Evolutionary conservation across 768 basidiomycete species (phyloP), one percentile per base, ranked within the genome.

Genomic region (Agaricus blazei): DNA sequence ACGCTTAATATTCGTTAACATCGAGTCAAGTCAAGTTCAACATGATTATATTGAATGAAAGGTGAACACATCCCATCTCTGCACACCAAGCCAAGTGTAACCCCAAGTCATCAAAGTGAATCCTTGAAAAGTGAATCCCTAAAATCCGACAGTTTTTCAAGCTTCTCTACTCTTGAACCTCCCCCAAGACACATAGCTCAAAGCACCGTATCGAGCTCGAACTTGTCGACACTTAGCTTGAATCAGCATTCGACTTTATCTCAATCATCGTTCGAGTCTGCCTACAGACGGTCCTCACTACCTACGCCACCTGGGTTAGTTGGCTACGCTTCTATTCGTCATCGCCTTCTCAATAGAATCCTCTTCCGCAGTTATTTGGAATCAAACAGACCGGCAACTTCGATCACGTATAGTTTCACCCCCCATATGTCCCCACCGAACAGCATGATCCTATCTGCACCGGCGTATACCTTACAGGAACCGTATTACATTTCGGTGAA

Each of bases 401-500:
- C 60, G n/a, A 66, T 75, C 54, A 72, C 68, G n/a, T 77, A 76
- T 52, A 67, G 66, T 6, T 76, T 75, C 60, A 63, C 64, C 43
- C 74, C 72, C 4, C 68, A 69, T 55, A 62, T 53, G 8, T 63
- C 58, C n/a, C 68, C 68, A 7, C 63, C 68, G 4, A 76, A 75
- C 52, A 68, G 68, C 43, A 77, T 76, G 75, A 62, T 71, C 3
- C 62, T 76, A 40, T 62, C 65, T 9, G 65, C 71, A 36, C 72
- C 73, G 37, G 58, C 51, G 24, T 43, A 60, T 64, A 14, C 42
- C 31, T 48, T 28, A n/a, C 67, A 70, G 27, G 68, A 69, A 3
- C 66, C 73, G 14, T 78, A 78, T 46, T 74, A 73, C 52, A 75
- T 81, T 24, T 70, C 73, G 12, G 76, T 79, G 24, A 72, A 67